Evolutionary conservation across 805 yeast species (phyloP).

Genomic region (Candida argentea): DNA sequence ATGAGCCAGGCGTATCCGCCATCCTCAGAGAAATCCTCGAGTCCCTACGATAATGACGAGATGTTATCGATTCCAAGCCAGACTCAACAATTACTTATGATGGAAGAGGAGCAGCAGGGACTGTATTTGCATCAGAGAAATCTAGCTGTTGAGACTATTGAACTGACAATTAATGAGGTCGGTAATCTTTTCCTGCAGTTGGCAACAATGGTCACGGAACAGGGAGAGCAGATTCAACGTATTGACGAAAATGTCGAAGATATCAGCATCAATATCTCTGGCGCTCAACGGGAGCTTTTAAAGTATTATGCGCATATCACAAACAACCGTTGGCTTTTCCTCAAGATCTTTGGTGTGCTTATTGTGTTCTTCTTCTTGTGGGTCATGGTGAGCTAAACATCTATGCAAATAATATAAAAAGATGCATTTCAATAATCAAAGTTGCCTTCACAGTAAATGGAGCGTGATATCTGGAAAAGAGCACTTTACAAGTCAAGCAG

Average conservation of each 20-base stretch:
- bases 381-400: conserved; percentile 65
- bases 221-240: conserved; percentile 91
- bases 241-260: conserved; percentile 94
- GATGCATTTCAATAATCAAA: too few relatives aligned
- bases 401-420: too few relatives aligned
- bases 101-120: conserved; percentile 62
- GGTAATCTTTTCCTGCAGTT: conserved; percentile 90
- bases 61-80: conserved; percentile 72
- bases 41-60: conserved; percentile 29
- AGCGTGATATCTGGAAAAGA: too few relatives aligned
- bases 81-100: conserved; percentile 61
- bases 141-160: conserved; percentile 91
- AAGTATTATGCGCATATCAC: conserved; percentile 84
- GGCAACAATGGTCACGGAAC: conserved; percentile 96
- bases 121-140: conserved; percentile 75
- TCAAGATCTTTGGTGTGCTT: conserved; percentile 80
- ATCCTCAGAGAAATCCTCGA: conserved; percentile 11
- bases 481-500: too few relatives aligned
- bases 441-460: too few relatives aligned
- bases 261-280: conserved; percentile 75
- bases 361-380: conserved; percentile 66
- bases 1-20: conserved; percentile 17
- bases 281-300: conserved; percentile 89
- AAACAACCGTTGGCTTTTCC: conserved; percentile 85
- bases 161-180: conserved; percentile 93